Conservation (phyloP, 2,329 filamentous ascomycete genomes). For the Exutisphaerella laricina region DNA sequence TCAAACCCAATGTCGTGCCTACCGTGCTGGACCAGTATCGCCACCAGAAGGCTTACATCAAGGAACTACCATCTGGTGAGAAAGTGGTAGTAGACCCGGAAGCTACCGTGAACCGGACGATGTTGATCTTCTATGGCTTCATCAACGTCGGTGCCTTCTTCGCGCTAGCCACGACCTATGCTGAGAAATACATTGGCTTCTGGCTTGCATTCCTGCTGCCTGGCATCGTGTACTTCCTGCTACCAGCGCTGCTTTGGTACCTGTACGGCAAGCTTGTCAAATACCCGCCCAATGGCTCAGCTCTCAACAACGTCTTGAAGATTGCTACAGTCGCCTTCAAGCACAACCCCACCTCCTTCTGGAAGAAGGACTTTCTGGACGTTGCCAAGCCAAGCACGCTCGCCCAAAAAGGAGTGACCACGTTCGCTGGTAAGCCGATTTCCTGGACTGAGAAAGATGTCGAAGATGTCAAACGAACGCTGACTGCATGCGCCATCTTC, state of each 20-base stretch:
- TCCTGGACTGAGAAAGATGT: constrained; percentile 64
- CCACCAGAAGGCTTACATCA: constrained; percentile 36
- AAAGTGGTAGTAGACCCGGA: constrained; percentile 43
- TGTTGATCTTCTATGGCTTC: constrained; percentile 62
- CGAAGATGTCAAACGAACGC: constrained; percentile 61
- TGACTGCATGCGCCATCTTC: constrained; percentile 64
- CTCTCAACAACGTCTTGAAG: constrained; percentile 22
- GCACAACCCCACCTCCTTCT: constrained; percentile 22
- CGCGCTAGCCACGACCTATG: constrained; percentile 58
- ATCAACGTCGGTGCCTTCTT: constrained; percentile 70
- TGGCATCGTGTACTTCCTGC: constrained; percentile 55
- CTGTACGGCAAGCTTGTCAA: constrained; percentile 19
- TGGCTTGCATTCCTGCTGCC: constrained; percentile 58
- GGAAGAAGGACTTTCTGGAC: constrained; percentile 23
- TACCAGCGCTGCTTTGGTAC: constrained; percentile 26
- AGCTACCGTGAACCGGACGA: constrained; percentile 43
- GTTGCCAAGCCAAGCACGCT: constrained; percentile 22
- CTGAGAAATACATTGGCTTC: constrained; percentile 61
- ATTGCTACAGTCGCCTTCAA: constrained; percentile 19
- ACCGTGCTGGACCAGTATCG: constrained; percentile 44
- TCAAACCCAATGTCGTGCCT: constrained; percentile 68
- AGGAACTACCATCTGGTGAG: constrained; percentile 37
- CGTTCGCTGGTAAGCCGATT: constrained; percentile 16
- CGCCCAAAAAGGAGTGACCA: constrained; percentile 16
- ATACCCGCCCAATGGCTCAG: constrained; percentile 22